phyloP scores from a whole-genome alignment of 306 rosid genomes.

The Cucurbita maxima region DNA sequence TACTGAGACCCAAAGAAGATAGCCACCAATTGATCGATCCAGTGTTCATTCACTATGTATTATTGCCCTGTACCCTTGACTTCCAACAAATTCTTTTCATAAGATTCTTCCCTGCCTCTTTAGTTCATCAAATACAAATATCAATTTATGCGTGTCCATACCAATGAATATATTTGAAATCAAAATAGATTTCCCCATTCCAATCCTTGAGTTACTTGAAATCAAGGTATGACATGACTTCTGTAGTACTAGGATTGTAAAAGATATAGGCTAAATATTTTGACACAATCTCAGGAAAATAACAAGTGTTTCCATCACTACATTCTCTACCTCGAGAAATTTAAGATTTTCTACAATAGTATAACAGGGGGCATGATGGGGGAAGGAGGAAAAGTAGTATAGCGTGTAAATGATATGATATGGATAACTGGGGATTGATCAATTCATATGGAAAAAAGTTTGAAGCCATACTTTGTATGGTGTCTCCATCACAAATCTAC shows the following conservation, averaged over 20 bases:
- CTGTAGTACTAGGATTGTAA: background rate
- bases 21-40: background rate
- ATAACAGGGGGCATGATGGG: background rate
- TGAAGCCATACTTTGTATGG: slow-evolving; percentile 46
- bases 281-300: background rate
- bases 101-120: background rate
- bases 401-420: background rate
- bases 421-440: background rate
- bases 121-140: background rate
- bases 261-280: background rate
- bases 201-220: background rate
- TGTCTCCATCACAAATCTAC: slow-evolving; percentile 88
- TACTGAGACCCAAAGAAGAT: background rate
- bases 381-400: background rate
- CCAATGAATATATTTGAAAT: background rate
- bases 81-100: background rate
- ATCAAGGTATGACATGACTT: background rate
- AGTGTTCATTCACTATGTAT: background rate
- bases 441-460: background rate
- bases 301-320: background rate
- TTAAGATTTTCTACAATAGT: background rate
- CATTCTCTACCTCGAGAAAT: background rate
- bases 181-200: background rate
- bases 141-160: background rate
- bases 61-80: background rate